These are phyloP conservation scores for Chalciporus sp. DNA, from an alignment of 1,284 basidiomycete species.

Conservation along the genomic window DNA sequence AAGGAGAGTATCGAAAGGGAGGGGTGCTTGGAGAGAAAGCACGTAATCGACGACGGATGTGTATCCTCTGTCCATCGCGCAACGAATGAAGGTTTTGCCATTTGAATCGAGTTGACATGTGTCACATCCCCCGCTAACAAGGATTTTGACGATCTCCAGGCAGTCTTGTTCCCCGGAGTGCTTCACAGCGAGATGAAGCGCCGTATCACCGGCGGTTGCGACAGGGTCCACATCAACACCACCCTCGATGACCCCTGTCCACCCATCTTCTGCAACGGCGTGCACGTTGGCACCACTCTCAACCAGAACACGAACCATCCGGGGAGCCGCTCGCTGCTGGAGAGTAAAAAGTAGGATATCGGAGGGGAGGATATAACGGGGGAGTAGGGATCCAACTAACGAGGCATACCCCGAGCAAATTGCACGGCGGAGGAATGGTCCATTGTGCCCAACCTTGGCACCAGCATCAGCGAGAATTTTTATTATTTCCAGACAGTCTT, in stretches of 20 bases:
- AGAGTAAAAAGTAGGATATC: too few relatives aligned
- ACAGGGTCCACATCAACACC: not conserved
- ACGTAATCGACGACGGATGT: not conserved
- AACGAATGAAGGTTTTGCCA: not conserved
- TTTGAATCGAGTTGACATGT: not conserved
- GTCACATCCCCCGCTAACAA: not conserved
- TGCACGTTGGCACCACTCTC: not conserved
- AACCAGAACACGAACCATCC: not conserved
- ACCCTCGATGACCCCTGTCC: not conserved
- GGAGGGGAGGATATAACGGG: too few relatives aligned
- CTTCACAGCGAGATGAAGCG: not conserved
- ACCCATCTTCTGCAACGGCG: not conserved
- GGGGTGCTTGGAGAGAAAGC: not conserved
- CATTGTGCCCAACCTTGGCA: not conserved
- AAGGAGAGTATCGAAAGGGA: not conserved
- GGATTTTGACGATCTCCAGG: not conserved
- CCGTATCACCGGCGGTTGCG: not conserved
- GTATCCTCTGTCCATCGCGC: not conserved
- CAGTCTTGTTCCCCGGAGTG: not conserved
- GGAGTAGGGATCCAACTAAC: too few relatives aligned
- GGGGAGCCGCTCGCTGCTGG: not conserved
- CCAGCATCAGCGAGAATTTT: not conserved
- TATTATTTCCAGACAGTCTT: not conserved
- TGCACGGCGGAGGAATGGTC: too few relatives aligned
- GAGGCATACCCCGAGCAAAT: too few relatives aligned